These are phyloP conservation scores for Debaryomycetaceae sp. DNA, from an alignment of 1,139 yeast species.

Conservation along the genomic window DNA sequence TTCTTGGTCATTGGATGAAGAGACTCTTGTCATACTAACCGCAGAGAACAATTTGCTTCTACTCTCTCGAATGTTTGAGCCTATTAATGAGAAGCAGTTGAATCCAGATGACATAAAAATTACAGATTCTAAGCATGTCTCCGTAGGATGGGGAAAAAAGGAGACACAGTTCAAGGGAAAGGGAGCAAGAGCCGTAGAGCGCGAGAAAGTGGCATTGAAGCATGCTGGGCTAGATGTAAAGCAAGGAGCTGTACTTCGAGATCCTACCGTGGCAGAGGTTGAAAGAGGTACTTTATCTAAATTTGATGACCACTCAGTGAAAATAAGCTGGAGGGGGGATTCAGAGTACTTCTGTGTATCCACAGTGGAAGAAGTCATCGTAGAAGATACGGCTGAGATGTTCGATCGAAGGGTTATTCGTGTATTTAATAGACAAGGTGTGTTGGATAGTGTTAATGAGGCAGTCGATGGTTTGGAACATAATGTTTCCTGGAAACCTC, in stretches of 20 bases:
- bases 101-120: constrained; percentile 58
- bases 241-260: constrained; percentile 59
- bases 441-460: constrained; percentile 80
- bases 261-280: constrained; percentile 83
- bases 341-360: constrained; percentile 77
- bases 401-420: constrained; percentile 72
- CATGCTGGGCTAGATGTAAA: constrained; percentile 65
- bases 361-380: constrained; percentile 51
- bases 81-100: constrained; percentile 62
- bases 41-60: constrained; percentile 58
- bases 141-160: constrained; percentile 98
- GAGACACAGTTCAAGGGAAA: constrained; percentile 96
- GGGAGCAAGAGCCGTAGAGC: constrained; percentile 81
- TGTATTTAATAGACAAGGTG: constrained; percentile 78
- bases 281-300: constrained; percentile 64
- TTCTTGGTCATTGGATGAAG: constrained; percentile 90
- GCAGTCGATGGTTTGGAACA: constrained; percentile 83
- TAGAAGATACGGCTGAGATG: constrained; percentile 38
- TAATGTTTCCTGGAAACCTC: constrained; percentile 82
- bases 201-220: constrained; percentile 56
- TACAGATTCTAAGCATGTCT: constrained; percentile 75
- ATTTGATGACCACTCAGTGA: constrained; percentile 44
- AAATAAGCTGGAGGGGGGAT: constrained; percentile 93
- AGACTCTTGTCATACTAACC: constrained; percentile 70
- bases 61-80: constrained; percentile 76